Evolutionary conservation across 1,284 basidiomycete genomes (phyloP), one percentile per base, ranked within the genome.

Genomic region (Pascua sp.): DNA sequence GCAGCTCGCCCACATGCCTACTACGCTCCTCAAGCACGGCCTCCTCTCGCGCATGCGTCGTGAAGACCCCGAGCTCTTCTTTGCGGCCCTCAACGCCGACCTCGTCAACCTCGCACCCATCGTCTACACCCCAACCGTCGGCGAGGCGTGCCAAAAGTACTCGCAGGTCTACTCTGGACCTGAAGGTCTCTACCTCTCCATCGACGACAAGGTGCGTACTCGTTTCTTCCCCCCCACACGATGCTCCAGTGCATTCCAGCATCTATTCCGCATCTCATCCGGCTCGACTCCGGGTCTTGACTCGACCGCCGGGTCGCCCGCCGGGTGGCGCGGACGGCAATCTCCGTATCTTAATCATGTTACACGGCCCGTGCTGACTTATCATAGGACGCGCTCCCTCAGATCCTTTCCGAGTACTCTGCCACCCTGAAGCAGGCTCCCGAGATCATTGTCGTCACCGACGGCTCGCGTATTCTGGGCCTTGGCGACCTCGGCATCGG

Each of bases 111-210:
- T 75, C 43, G 71, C 90, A 18, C 87, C 91, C 45, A 80, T 94
- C 62, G 91, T 94, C 61, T 96, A 96, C 77, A 96, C 94, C 0
- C 93, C 93, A 0, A 86, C 85, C 43, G 91, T 97, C 46, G 94
- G 93, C 43, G 90, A 93, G 69, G 91, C 90, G 1, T 95, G 91
- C 76, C 78, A 91, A 64, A 87, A 90, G 69, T 91, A 85, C 78
- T 88, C 86, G 11, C 84, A 87, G 63, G 91, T 88, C 67, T 94
- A 87, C 77, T 81, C 88, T 59, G 83, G 85, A 43, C 87, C 90
- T 0, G 91, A 93, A 72, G 80, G 73, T 58, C 65, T 72, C 46
- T 94, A 89, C 73, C 81, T 94, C 62, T 89, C 87, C n/a, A 84
- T 90, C 67, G 84, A 86, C 58, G 91, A 97, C 80, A 90, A 89